Evolutionary conservation across 371 early-diverging fungal genomes (phyloP).

Genomic region (Rhizopus delemar): DNA sequence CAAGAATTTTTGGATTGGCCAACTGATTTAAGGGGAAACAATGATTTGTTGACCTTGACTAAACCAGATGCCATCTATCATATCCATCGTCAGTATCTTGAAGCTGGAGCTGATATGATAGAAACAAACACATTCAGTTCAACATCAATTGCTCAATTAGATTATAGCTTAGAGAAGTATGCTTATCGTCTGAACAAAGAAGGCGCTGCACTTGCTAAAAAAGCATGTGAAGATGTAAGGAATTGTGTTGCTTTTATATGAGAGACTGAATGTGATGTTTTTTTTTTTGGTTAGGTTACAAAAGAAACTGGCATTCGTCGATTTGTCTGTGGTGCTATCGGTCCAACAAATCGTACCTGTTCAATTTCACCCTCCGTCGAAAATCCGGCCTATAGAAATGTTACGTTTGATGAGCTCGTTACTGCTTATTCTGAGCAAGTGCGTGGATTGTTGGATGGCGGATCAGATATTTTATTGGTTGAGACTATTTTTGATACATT

Average conservation of each 20-base stretch:
- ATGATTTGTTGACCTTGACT: constrained; percentile 89
- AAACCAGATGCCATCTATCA: constrained; percentile 83
- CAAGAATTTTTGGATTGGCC: constrained; percentile 78
- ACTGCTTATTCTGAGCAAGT: constrained; percentile 86
- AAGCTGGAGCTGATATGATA: constrained; percentile 91
- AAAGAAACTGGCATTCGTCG: constrained; percentile 72
- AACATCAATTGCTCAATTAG: constrained; percentile 88
- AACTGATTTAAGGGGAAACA: constrained; percentile 91
- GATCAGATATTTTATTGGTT: constrained; percentile 86
- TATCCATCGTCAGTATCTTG: constrained; percentile 86
- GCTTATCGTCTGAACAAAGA: constrained; percentile 92
- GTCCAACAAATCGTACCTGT: constrained; percentile 92
- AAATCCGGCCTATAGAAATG: constrained; percentile 90
- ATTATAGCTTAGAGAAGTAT: constrained; percentile 80
- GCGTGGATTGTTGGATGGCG: constrained; percentile 90
- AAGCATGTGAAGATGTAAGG: constrained; percentile 77
- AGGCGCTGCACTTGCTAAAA: constrained; percentile 82
- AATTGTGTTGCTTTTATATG: background rate
- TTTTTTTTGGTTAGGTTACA: constrained; percentile 24
- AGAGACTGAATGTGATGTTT: background rate
- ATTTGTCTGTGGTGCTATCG: constrained; percentile 87
- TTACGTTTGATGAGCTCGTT: constrained; percentile 92
- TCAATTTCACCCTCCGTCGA: constrained; percentile 97
- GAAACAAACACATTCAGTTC: constrained; percentile 95
- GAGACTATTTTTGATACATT: constrained; percentile 96